phyloP scores from a whole-genome alignment of 2,329 filamentous ascomycete genomes.

The Alternaria panax region DNA sequence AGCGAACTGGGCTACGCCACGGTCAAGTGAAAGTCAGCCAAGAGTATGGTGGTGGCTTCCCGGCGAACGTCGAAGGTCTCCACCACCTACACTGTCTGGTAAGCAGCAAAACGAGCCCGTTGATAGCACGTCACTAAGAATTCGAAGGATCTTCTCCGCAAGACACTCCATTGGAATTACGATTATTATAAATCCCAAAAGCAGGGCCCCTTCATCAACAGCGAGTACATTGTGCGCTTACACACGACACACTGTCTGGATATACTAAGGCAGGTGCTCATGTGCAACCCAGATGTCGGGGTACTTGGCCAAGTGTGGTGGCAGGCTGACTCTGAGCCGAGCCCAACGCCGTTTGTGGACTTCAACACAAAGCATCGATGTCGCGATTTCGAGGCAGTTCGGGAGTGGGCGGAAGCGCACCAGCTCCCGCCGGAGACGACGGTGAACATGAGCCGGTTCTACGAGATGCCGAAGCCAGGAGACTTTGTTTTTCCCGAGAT shows the following conservation, averaged over 20 bases:
- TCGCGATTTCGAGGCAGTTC: slow-evolving; percentile 52
- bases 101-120: slow-evolving; percentile 10
- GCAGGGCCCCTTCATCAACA: slow-evolving; percentile 63
- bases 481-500: slow-evolving; percentile 40
- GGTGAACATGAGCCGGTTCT: slow-evolving; percentile 52
- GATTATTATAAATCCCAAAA: slow-evolving; percentile 62
- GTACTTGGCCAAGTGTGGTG: slow-evolving; percentile 70
- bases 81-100: slow-evolving; percentile 65
- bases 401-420: slow-evolving; percentile 62
- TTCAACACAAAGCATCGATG: slow-evolving; percentile 59
- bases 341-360: slow-evolving; percentile 65
- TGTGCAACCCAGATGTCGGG: slow-evolving; percentile 68
- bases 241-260: slow-evolving; percentile 69
- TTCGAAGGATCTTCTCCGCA: slow-evolving; percentile 64
- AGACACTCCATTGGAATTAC: slow-evolving; percentile 66
- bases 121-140: slow-evolving; percentile 18
- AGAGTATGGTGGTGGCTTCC: too few relatives aligned
- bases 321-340: slow-evolving; percentile 49
- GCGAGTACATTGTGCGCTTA: slow-evolving; percentile 61
- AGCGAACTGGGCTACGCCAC: too few relatives aligned
- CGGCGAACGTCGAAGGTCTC: too few relatives aligned
- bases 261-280: slow-evolving; percentile 67
- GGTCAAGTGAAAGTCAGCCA: too few relatives aligned
- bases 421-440: slow-evolving; percentile 56
- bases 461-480: slow-evolving; percentile 50